These are phyloP conservation scores for Athelia sp. DNA, from an alignment of 1,284 basidiomycete genomes.

Conservation along the genomic window DNA sequence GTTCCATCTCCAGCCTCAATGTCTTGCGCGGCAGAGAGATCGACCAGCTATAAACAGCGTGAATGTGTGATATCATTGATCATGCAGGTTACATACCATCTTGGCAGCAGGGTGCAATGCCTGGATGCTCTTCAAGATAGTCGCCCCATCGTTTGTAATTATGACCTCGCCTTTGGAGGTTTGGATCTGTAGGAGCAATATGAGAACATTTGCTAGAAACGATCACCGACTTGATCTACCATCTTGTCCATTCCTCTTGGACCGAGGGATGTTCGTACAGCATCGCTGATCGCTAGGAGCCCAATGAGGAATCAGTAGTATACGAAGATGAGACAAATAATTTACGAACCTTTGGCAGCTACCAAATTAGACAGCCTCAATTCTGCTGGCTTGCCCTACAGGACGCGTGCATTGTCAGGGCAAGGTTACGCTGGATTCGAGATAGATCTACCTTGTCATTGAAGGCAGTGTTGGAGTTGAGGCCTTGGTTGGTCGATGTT, in stretches of 20 bases:
- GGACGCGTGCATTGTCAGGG: slow-evolving; percentile 22
- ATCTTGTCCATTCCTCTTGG: slow-evolving; percentile 99
- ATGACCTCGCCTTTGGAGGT: slow-evolving; percentile 95
- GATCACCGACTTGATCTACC: slow-evolving; percentile 41
- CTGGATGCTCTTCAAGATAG: slow-evolving; percentile 96
- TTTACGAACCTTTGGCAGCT: slow-evolving; percentile 80
- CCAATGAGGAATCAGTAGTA: slow-evolving; percentile 11
- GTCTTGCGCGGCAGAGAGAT: slow-evolving; percentile 97
- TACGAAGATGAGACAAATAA: slow-evolving; percentile 1
- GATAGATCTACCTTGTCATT: slow-evolving; percentile 66
- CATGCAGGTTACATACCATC: slow-evolving; percentile 62
- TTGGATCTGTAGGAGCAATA: slow-evolving; percentile 71
- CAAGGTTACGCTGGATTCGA: neutral
- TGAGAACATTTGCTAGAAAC: slow-evolving; percentile 10
- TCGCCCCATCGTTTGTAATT: slow-evolving; percentile 99
- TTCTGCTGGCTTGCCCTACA: slow-evolving; percentile 87
- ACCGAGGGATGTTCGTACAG: slow-evolving; percentile 93
- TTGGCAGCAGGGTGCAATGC: slow-evolving; percentile 97
- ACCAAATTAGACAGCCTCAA: slow-evolving; percentile 94
- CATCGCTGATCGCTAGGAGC: slow-evolving; percentile 88
- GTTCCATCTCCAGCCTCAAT: slow-evolving; percentile 99
- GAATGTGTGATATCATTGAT: neutral
- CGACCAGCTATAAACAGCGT: slow-evolving; percentile 69
- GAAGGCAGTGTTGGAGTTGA: slow-evolving; percentile 68
- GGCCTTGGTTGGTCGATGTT: slow-evolving; percentile 24